A percentile compares a stretch with the other conserved stretches of the same genome.
Conservation (phyloP, 2,329 filamentous ascomycete species). For the Amphichorda felina region DNA sequence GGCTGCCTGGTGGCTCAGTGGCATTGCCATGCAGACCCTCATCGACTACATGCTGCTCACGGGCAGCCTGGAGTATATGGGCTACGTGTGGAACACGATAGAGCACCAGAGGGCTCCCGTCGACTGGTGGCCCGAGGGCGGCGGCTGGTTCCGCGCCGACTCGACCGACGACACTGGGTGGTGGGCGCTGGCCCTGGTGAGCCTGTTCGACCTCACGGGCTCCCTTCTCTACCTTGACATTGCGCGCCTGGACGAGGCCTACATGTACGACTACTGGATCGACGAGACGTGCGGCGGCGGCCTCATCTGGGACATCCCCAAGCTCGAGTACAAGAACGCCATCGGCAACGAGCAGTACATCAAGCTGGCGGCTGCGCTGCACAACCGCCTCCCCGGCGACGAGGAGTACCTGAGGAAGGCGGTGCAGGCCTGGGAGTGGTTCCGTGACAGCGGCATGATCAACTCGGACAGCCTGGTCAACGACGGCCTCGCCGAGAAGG, state of each 20-base stretch:
- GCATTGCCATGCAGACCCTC: background rate
- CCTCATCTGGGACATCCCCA: constrained; percentile 39
- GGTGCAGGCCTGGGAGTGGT: constrained; percentile 39
- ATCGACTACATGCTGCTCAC: background rate
- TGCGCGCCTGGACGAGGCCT: constrained; percentile 40
- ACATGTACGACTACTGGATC: constrained; percentile 35
- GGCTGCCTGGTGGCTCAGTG: background rate
- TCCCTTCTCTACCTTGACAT: constrained; percentile 39
- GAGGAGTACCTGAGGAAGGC: constrained; percentile 35
- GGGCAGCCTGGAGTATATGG: background rate
- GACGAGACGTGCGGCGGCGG: constrained; percentile 38
- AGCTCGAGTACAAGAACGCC: constrained; percentile 36
- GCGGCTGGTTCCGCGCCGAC: constrained; percentile 33
- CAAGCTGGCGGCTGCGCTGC: constrained; percentile 38
- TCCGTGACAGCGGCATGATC: constrained; percentile 37
- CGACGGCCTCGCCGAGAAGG: constrained; percentile 29
- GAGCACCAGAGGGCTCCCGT: background rate
- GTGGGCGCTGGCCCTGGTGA: constrained; percentile 50
- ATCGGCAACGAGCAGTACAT: constrained; percentile 48
- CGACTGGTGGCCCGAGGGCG: background rate
- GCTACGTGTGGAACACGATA: background rate
- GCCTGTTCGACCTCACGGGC: constrained; percentile 40
- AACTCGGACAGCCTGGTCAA: constrained; percentile 37
- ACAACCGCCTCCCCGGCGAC: constrained; percentile 30
- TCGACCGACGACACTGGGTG: constrained; percentile 52